Evolutionary conservation across 495 filamentous ascomycete genomes (phyloP).

Genomic region (Annulohypoxylon stygium): DNA sequence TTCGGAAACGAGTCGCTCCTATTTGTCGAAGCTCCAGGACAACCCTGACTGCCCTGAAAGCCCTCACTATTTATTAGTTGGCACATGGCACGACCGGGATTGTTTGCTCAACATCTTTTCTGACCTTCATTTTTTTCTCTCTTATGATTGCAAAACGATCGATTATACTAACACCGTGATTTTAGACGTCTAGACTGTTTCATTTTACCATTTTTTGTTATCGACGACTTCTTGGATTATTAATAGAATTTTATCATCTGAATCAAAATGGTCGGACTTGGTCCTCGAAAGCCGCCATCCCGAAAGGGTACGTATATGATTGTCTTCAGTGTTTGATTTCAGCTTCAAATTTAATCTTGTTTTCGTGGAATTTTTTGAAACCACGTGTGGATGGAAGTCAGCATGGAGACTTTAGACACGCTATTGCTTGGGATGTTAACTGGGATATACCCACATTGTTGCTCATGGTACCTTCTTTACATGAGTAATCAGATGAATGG

Average conservation of each 20-base stretch:
- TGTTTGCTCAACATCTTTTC: conserved; percentile 27
- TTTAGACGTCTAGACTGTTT: conserved; percentile 14
- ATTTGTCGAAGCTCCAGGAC: conserved; percentile 29
- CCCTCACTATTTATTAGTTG: conserved; percentile 26
- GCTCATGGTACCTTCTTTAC: conserved; percentile 12
- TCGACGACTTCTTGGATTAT: conserved; percentile 31
- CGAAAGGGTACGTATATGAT: conserved; percentile 74
- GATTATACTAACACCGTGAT: conserved; percentile 16
- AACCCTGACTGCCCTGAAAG: conserved; percentile 13
- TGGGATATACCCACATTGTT: conserved; percentile 18
- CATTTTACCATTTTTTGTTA: conserved; percentile 6
- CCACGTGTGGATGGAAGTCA: conserved; percentile 9
- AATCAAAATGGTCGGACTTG: conserved; percentile 79
- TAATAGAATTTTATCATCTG: conserved; percentile 6
- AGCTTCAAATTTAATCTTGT: conserved; percentile 25
- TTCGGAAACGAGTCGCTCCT: conserved; percentile 15
- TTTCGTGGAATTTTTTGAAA: conserved; percentile 33
- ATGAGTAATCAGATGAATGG: conserved; percentile 3
- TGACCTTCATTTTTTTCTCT: conserved; percentile 5
- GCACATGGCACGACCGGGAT: conserved; percentile 18
- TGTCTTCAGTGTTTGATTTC: conserved; percentile 9
- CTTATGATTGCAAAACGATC: conserved; percentile 5
- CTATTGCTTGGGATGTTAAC: background rate
- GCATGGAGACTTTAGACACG: background rate
- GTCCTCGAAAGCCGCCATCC: conserved; percentile 78